Evolutionary conservation across 2,329 filamentous ascomycete species (phyloP).

Genomic region (Immersiporthe knoxdaviesiana): DNA sequence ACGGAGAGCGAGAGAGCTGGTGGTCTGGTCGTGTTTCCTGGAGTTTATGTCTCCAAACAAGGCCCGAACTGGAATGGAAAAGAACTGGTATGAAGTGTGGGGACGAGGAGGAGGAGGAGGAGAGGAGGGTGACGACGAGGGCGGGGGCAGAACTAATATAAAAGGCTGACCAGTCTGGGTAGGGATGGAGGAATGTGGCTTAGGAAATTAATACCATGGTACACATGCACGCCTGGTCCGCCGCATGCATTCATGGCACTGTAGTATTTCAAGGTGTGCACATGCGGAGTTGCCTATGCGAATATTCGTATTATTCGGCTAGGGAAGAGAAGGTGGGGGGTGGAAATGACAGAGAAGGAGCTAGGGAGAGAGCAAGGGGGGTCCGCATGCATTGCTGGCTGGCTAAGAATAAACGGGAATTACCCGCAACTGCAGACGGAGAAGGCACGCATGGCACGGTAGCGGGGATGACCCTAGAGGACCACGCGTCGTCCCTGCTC

Average conservation of each 20-base stretch:
- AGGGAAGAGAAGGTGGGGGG: background rate
- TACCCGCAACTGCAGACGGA: too few relatives aligned
- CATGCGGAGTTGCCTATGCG: background rate
- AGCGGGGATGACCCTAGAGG: conserved; percentile 6
- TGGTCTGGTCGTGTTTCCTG: background rate
- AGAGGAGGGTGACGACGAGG: background rate
- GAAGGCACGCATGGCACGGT: too few relatives aligned
- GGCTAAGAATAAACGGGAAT: background rate
- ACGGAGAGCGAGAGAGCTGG: background rate
- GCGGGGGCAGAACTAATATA: conserved; percentile 1
- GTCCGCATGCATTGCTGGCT: background rate
- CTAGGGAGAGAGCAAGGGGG: background rate
- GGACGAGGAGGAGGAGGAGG: background rate
- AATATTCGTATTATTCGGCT: background rate
- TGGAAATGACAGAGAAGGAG: background rate
- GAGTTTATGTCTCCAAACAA: background rate
- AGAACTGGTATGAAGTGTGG: background rate
- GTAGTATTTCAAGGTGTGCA: background rate
- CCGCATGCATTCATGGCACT: too few relatives aligned
- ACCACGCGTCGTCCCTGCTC: background rate
- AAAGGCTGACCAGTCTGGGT: background rate
- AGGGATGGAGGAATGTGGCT: background rate
- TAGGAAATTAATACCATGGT: background rate
- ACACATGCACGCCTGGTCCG: too few relatives aligned
- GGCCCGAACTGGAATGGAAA: background rate